Conservation (phyloP, 352 stramenopile genomes). For the Phytophthora tubulina region DNA sequence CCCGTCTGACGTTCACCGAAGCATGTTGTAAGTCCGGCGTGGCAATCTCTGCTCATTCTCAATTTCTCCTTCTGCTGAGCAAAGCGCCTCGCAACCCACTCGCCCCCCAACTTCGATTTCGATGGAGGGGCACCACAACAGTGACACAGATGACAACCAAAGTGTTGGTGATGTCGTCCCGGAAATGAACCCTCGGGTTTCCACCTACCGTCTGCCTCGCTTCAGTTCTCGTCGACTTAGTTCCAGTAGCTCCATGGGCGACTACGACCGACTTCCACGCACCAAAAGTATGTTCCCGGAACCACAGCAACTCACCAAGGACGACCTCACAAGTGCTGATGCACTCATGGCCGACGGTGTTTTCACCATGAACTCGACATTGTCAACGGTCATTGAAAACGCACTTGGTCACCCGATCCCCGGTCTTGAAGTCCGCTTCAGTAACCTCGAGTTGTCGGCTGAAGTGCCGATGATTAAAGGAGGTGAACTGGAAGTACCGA, state of each 20-base stretch:
- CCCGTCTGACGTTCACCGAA: neutral
- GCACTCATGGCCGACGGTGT: constrained; percentile 57
- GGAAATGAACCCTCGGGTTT: constrained; percentile 12
- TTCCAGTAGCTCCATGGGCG: constrained; percentile 31
- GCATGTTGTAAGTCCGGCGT: neutral
- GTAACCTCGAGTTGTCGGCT: constrained; percentile 54
- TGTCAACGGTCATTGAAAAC: constrained; percentile 59
- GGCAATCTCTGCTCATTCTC: constrained; percentile 18
- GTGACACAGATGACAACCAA: constrained; percentile 25
- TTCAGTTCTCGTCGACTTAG: constrained; percentile 43
- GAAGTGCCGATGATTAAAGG: constrained; percentile 34
- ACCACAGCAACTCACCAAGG: constrained; percentile 36
- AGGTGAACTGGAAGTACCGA: constrained; percentile 48
- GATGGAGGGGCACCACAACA: constrained; percentile 28
- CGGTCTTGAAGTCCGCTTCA: constrained; percentile 66
- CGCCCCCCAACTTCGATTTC: neutral
- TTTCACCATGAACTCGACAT: constrained; percentile 63
- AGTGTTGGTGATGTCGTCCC: constrained; percentile 29
- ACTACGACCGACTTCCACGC: constrained; percentile 27
- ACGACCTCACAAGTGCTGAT: constrained; percentile 59
- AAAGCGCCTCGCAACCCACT: neutral
- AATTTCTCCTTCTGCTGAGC: constrained; percentile 24
- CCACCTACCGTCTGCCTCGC: constrained; percentile 41
- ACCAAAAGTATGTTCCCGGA: constrained; percentile 43
- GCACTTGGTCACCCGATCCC: constrained; percentile 53